Conservation (phyloP, 2,329 filamentous ascomycete genomes). For the Cladophialophora psammophila region DNA sequence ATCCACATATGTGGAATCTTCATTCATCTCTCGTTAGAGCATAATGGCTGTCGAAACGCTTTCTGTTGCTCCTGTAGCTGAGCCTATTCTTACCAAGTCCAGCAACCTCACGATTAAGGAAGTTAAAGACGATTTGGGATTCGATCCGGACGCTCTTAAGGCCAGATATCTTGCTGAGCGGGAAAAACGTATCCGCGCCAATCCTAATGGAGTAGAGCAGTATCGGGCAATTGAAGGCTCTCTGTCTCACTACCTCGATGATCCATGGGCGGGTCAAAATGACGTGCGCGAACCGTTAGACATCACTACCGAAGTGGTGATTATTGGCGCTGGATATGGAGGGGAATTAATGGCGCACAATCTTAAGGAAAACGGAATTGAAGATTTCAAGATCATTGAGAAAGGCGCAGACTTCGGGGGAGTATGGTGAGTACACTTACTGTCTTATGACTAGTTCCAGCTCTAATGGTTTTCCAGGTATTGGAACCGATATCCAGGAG, state of each 20-base stretch:
- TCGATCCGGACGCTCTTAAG: conserved; percentile 1
- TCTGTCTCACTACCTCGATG: not conserved
- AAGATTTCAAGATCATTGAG: conserved; percentile 5
- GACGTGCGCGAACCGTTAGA: not conserved
- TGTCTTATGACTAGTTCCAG: not conserved
- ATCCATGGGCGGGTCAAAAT: not conserved
- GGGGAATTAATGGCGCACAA: not conserved
- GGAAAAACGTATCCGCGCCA: conserved; percentile 4
- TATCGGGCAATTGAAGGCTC: conserved; percentile 6
- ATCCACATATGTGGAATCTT: not conserved
- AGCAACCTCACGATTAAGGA: not conserved
- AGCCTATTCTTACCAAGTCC: not conserved
- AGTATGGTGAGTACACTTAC: not conserved
- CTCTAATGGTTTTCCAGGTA: conserved; percentile 17
- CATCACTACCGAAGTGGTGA: not conserved
- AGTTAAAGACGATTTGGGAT: not conserved
- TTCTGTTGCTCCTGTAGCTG: not conserved
- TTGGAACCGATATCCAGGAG: conserved; percentile 42
- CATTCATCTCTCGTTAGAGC: not conserved
- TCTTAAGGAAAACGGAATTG: not conserved
- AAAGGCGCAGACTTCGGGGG: not conserved
- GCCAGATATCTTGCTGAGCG: not conserved
- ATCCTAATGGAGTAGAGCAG: conserved; percentile 3
- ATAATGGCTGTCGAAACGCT: conserved; percentile 5
- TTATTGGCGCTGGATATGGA: not conserved